phyloP scores from a whole-genome alignment of 441 rosid genomes.

The Breynia disticha region DNA sequence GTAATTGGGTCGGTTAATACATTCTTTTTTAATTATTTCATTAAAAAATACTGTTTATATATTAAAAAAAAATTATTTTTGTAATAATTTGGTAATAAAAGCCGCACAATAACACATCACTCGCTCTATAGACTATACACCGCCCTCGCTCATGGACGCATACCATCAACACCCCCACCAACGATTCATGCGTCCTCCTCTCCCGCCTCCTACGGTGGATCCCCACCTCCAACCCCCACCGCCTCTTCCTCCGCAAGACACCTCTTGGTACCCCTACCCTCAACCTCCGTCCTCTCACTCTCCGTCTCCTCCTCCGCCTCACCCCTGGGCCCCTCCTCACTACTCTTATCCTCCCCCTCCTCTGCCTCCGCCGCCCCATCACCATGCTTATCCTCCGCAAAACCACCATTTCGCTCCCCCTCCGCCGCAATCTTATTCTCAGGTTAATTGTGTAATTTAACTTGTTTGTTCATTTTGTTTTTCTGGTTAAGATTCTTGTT shows the following conservation, averaged over 20 bases:
- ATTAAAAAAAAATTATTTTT: too few species aligned
- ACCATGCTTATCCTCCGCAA: conserved; percentile 32
- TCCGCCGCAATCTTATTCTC: conserved; percentile 37
- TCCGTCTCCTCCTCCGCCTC: conserved; percentile 27
- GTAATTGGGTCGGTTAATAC: too few species aligned
- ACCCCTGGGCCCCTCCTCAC: conserved; percentile 17
- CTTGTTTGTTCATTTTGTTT: not conserved
- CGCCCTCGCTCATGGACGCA: conserved; percentile 45
- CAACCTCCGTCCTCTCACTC: conserved; percentile 36
- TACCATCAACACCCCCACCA: conserved; percentile 46
- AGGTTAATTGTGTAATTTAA: conserved; percentile 32
- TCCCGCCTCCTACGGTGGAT: conserved; percentile 35
- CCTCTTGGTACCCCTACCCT: conserved; percentile 53
- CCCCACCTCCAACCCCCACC: conserved; percentile 36
- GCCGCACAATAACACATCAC: too few species aligned
- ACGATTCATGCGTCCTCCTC: conserved; percentile 34
- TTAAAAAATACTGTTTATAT: too few species aligned
- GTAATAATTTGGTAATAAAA: too few species aligned
- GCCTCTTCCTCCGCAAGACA: conserved; percentile 37
- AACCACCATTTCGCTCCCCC: conserved; percentile 16
- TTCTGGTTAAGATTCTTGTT: not conserved
- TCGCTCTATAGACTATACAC: not conserved
- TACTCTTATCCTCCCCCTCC: conserved; percentile 12
- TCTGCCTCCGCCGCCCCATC: conserved; percentile 39
- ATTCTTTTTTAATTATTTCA: too few species aligned